Percentiles rank a stretch among this genome's conserved stretches.
Evolutionary conservation across 768 basidiomycete species (phyloP).

Genomic region (Candolleomyces aberdarensis): DNA sequence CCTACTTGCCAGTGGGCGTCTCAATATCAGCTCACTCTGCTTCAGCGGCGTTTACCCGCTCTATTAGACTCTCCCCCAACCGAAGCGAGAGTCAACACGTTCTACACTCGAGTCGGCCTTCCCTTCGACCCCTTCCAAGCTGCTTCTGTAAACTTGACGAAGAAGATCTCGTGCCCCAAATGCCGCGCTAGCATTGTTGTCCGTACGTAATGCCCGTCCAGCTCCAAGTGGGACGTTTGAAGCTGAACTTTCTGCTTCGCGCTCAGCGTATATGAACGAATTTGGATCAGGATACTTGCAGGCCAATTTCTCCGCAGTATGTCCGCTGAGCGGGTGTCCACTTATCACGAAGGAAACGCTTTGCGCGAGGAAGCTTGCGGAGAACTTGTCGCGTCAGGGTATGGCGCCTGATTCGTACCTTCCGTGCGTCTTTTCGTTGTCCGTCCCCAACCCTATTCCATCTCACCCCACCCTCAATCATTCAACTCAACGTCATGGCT

Average conservation of each 20-base stretch:
- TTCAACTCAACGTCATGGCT: no score
- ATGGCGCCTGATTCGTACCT: conserved; percentile 13
- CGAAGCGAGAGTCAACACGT: not conserved
- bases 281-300: conserved; percentile 49
- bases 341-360: conserved; percentile 40
- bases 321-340: conserved; percentile 28
- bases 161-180: conserved; percentile 21
- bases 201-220: conserved; percentile 18
- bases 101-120: not conserved
- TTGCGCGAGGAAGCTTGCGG: conserved; percentile 39
- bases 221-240: no score
- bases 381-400: conserved; percentile 30
- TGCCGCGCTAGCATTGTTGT: conserved; percentile 19
- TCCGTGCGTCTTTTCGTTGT: not conserved
- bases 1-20: not conserved
- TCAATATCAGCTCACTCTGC: not conserved
- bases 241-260: no score
- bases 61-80: not conserved
- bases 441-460: not conserved
- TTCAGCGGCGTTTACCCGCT: not conserved
- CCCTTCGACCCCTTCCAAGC: not conserved
- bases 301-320: conserved; percentile 32
- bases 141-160: not conserved
- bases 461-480: not conserved
- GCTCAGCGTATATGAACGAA: conserved; percentile 36